These are phyloP conservation scores for Purpureocillium takamizusanense DNA, from an alignment of 2,329 filamentous ascomycete genomes.

Conservation along the genomic window DNA sequence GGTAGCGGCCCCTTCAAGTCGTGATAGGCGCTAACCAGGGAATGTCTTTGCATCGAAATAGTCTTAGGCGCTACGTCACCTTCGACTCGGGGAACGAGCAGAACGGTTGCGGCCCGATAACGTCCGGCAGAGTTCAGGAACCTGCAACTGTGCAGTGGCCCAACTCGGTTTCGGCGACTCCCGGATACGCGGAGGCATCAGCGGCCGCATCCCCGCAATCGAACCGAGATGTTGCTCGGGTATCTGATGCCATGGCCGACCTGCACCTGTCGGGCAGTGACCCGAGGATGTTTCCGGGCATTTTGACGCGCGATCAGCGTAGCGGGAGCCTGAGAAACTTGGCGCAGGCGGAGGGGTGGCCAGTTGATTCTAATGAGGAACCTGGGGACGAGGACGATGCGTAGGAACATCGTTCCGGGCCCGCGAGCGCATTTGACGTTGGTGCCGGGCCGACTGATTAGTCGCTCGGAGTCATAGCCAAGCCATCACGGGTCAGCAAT, in stretches of 20 bases:
- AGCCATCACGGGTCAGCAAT: too few relatives aligned
- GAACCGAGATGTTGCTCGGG: constrained; percentile 25
- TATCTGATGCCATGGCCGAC: constrained; percentile 29
- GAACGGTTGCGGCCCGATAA: constrained; percentile 1
- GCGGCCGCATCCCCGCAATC: constrained; percentile 10
- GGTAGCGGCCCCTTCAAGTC: too few relatives aligned
- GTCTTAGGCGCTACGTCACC: constrained; percentile 33
- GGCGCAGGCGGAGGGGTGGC: constrained; percentile 13
- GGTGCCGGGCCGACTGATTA: too few relatives aligned
- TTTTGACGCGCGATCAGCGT: constrained; percentile 45
- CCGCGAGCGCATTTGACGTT: too few relatives aligned
- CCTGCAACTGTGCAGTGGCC: not conserved
- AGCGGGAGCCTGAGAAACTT: constrained; percentile 29
- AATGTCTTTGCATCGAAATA: constrained; percentile 12
- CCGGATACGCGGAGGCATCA: not conserved
- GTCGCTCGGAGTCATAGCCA: too few relatives aligned
- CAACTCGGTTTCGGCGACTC: not conserved
- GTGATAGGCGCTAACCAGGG: too few relatives aligned
- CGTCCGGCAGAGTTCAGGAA: not conserved
- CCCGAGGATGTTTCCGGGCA: constrained; percentile 63
- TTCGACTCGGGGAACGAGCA: constrained; percentile 18
- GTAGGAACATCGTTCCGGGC: not conserved
- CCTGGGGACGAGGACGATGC: constrained; percentile 8
- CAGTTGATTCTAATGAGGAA: constrained; percentile 8
- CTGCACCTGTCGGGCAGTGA: constrained; percentile 48